Evolutionary conservation across 495 filamentous ascomycete genomes (phyloP).

Genomic region (Neurospora sp.): DNA sequence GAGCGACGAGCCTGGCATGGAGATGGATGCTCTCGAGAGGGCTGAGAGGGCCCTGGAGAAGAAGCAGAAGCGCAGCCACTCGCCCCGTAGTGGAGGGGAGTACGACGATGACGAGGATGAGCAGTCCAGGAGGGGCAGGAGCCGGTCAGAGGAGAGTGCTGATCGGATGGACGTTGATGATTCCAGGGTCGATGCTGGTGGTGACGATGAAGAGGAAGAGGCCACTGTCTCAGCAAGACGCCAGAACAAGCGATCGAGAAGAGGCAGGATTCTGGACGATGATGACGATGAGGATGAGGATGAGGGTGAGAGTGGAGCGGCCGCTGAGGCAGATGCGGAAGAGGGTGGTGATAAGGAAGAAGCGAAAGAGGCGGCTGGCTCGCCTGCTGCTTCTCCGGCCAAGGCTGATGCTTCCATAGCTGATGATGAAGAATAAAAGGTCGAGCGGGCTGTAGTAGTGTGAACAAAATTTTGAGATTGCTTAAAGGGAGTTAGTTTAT

Average conservation of each 20-base stretch:
- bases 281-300: slow-evolving; percentile 27
- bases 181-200: slow-evolving; percentile 18
- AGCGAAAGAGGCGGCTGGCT: slow-evolving; percentile 1
- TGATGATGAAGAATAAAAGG: slow-evolving; percentile 17
- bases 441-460: neutral
- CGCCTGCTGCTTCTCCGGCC: neutral
- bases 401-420: slow-evolving; percentile 25
- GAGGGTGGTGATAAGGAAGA: slow-evolving; percentile 4
- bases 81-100: neutral
- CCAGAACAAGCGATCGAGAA: slow-evolving; percentile 17
- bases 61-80: slow-evolving; percentile 9
- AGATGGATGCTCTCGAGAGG: slow-evolving; percentile 23
- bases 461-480: neutral
- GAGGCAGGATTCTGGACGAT: slow-evolving; percentile 26
- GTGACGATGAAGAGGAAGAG: slow-evolving; percentile 22
- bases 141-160: slow-evolving; percentile 33
- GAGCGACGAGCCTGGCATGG: slow-evolving; percentile 29
- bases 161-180: slow-evolving; percentile 12
- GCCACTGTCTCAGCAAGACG: slow-evolving; percentile 1
- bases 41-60: slow-evolving; percentile 30
- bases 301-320: slow-evolving; percentile 12
- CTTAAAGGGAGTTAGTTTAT: neutral
- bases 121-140: slow-evolving; percentile 26
- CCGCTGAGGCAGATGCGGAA: neutral
- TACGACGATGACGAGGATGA: slow-evolving; percentile 13